Conservation (phyloP, 2,329 filamentous ascomycete genomes). For the Pseudogymnoascus sp. region DNA sequence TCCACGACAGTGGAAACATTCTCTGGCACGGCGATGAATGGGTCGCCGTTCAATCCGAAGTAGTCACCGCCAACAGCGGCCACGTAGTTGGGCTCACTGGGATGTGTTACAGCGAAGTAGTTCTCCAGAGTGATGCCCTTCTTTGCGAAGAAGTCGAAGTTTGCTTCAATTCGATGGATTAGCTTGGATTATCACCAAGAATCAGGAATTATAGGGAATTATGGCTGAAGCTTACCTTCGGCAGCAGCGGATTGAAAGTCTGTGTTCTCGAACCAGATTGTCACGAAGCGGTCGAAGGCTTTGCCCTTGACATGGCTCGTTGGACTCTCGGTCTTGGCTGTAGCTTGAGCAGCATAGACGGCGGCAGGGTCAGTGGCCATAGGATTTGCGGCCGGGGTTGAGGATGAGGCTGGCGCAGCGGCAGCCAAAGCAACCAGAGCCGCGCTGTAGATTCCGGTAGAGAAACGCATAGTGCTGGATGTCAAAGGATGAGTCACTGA, state of each 20-base stretch:
- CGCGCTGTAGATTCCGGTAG: conserved; percentile 17
- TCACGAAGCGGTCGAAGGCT: conserved; percentile 62
- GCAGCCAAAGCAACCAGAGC: conserved; percentile 23
- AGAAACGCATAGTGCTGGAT: conserved; percentile 22
- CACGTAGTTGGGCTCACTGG: conserved; percentile 69
- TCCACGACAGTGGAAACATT: conserved; percentile 63
- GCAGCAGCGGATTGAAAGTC: conserved; percentile 54
- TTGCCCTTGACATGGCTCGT: conserved; percentile 59
- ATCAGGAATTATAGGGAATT: conserved; percentile 20
- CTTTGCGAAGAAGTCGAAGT: conserved; percentile 47
- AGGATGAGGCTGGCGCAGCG: conserved; percentile 16
- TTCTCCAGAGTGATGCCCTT: conserved; percentile 54
- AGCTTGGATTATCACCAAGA: conserved; percentile 21
- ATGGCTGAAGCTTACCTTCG: conserved; percentile 42
- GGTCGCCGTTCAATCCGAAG: conserved; percentile 63
- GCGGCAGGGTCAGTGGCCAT: conserved; percentile 43
- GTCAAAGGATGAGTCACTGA: not conserved
- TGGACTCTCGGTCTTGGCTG: conserved; percentile 50
- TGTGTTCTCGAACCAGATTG: conserved; percentile 73
- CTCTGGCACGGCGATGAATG: conserved; percentile 46
- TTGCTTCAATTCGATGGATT: conserved; percentile 29
- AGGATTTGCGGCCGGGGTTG: conserved; percentile 13
- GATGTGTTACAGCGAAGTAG: conserved; percentile 58
- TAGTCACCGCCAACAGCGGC: conserved; percentile 61
- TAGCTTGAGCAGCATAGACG: conserved; percentile 49